Conservation (phyloP, 306 rosid species). For the Arachis hypogaea region DNA sequence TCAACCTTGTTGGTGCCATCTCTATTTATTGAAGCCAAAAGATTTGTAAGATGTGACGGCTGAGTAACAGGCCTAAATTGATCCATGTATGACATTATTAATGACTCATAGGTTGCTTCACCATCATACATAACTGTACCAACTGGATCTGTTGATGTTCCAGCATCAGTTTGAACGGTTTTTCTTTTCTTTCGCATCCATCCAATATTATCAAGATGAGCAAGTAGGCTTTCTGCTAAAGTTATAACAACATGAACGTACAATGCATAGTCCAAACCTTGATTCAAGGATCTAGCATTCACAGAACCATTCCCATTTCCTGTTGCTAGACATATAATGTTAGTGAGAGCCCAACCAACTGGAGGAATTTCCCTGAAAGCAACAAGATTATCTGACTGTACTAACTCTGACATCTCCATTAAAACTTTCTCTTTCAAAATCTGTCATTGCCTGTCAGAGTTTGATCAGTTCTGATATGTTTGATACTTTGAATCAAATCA, state of each 20-base stretch:
- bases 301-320: slow-evolving; percentile 55
- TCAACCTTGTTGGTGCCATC: slow-evolving; percentile 43
- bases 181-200: slow-evolving; percentile 52
- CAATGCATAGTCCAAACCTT: slow-evolving; percentile 64
- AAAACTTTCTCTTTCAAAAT: slow-evolving; percentile 73
- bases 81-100: slow-evolving; percentile 60
- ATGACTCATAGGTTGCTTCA: slow-evolving; percentile 52
- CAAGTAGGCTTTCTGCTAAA: slow-evolving; percentile 69
- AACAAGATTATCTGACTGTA: slow-evolving; percentile 48
- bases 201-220: slow-evolving; percentile 60
- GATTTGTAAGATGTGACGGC: slow-evolving; percentile 88
- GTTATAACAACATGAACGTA: slow-evolving; percentile 64
- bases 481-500: slow-evolving; percentile 38
- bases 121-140: slow-evolving; percentile 44
- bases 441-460: slow-evolving; percentile 97
- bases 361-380: slow-evolving; percentile 66
- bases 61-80: slow-evolving; percentile 82
- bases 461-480: slow-evolving; percentile 81
- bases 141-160: slow-evolving; percentile 43
- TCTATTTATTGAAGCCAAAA: slow-evolving; percentile 56
- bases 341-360: slow-evolving; percentile 95
- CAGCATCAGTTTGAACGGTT: slow-evolving; percentile 48
- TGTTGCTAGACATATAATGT: slow-evolving; percentile 68
- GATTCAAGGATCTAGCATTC: slow-evolving; percentile 63
- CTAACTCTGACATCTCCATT: slow-evolving; percentile 60